These are phyloP conservation scores for Saraca asoca DNA, from an alignment of 331 rosid species.

Conservation along the genomic window DNA sequence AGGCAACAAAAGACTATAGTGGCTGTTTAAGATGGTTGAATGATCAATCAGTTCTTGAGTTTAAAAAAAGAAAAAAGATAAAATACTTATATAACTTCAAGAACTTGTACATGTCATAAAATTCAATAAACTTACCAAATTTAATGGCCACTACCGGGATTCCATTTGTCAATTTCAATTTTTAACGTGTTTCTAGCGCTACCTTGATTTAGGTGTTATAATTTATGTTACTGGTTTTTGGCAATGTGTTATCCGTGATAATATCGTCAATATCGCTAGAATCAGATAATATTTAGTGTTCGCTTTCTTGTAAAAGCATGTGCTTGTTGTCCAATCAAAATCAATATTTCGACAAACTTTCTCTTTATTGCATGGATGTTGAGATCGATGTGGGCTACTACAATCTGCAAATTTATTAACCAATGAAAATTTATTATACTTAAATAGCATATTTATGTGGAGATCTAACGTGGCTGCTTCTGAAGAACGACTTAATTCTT, in stretches of 20 bases:
- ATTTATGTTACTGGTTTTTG: conserved; percentile 1
- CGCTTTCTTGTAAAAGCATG: neutral
- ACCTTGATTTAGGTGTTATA: neutral
- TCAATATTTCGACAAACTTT: neutral
- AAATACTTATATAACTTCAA: too few species aligned
- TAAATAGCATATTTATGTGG: too few species aligned
- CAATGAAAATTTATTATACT: too few species aligned
- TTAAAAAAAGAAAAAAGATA: too few species aligned
- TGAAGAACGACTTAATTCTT: too few species aligned
- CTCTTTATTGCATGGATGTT: neutral
- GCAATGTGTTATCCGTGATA: neutral
- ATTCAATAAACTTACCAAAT: too few species aligned
- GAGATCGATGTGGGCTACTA: neutral
- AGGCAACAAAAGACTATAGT: too few species aligned
- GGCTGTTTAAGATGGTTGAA: too few species aligned
- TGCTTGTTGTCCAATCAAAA: neutral
- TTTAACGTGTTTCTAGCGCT: neutral
- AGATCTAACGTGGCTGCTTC: too few species aligned
- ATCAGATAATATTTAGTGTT: neutral
- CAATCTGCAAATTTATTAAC: neutral
- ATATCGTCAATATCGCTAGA: neutral
- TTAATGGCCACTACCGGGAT: neutral
- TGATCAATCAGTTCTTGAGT: too few species aligned
- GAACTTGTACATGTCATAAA: too few species aligned
- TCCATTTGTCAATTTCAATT: neutral